Evolutionary conservation across 352 stramenopile genomes (phyloP).

Genomic region (Phytophthora pini): DNA sequence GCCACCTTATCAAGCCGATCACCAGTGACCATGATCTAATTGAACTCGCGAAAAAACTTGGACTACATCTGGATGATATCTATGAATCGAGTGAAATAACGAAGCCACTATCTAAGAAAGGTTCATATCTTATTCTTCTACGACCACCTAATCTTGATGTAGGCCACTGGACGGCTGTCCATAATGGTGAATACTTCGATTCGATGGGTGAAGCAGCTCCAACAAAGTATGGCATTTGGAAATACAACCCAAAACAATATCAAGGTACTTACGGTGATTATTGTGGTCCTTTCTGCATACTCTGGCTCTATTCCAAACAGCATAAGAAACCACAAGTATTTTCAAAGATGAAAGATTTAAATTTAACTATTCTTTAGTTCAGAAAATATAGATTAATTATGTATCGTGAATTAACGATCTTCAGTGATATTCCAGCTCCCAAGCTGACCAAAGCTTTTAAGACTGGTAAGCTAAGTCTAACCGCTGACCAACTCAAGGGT

Average conservation of each 20-base stretch:
- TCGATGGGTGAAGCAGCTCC: constrained; percentile 21
- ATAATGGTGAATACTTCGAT: constrained; percentile 27
- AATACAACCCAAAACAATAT: constrained; percentile 25
- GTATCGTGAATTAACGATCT: too few species aligned
- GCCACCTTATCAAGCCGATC: neutral
- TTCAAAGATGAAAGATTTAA: constrained; percentile 22
- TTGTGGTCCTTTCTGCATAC: constrained; percentile 14
- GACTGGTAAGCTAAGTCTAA: neutral
- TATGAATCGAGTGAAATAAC: constrained; percentile 24
- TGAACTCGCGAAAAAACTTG: constrained; percentile 6
- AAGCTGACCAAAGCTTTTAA: neutral
- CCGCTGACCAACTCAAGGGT: too few species aligned
- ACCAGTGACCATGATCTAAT: constrained; percentile 15
- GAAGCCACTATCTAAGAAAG: neutral
- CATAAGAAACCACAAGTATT: constrained; percentile 16
- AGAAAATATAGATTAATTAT: constrained; percentile 1
- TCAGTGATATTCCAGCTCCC: too few species aligned
- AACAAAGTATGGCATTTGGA: constrained; percentile 7
- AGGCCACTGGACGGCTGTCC: constrained; percentile 18
- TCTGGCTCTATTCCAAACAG: constrained; percentile 25
- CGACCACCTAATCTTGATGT: constrained; percentile 6
- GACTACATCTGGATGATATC: constrained; percentile 8
- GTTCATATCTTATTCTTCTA: constrained; percentile 20
- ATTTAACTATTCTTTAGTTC: constrained; percentile 3
- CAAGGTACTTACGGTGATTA: constrained; percentile 23